A percentile compares a stretch with the other conserved stretches of the same genome.
Conservation (phyloP, 139 green algal genomes). For the Micractinium sp. region DNA sequence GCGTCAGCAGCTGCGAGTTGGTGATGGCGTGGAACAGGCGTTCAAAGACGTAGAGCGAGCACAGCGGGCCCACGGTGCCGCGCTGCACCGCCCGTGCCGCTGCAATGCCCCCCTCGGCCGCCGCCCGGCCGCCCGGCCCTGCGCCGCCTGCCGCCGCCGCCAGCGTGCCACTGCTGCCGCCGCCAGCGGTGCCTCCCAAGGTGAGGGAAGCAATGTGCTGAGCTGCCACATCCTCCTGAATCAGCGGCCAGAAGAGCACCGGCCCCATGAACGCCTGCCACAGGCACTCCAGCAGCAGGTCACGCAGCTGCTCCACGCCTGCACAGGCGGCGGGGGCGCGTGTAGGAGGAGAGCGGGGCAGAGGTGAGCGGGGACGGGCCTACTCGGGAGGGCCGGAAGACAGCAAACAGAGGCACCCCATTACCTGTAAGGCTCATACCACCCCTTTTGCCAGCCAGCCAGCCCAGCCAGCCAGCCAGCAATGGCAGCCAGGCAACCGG, state of each 20-base stretch:
- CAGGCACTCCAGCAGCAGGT: conserved; percentile 59
- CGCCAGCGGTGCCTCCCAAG: background rate
- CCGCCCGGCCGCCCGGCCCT: background rate
- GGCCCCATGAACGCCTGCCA: conserved; percentile 70
- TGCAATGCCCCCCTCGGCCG: background rate
- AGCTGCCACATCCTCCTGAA: conserved; percentile 48
- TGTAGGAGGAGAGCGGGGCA: background rate
- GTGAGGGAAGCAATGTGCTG: conserved; percentile 17
- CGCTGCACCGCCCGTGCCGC: background rate
- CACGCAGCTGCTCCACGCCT: conserved; percentile 46
- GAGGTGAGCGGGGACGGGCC: background rate
- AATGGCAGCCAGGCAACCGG: too few species aligned
- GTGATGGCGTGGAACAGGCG: conserved; percentile 74
- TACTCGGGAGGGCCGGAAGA: background rate
- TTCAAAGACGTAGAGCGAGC: conserved; percentile 78
- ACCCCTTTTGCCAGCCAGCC: too few species aligned
- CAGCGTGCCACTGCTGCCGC: background rate
- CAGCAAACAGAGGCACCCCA: background rate
- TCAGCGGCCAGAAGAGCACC: conserved; percentile 71
- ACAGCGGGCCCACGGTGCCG: conserved; percentile 51
- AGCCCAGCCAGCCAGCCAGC: too few species aligned
- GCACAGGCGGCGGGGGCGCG: background rate
- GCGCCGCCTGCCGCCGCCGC: background rate
- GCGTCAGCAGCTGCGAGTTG: conserved; percentile 54
- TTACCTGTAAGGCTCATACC: too few species aligned